Conservation (phyloP, 768 basidiomycete species). For the Psilocybe azurescens region DNA sequence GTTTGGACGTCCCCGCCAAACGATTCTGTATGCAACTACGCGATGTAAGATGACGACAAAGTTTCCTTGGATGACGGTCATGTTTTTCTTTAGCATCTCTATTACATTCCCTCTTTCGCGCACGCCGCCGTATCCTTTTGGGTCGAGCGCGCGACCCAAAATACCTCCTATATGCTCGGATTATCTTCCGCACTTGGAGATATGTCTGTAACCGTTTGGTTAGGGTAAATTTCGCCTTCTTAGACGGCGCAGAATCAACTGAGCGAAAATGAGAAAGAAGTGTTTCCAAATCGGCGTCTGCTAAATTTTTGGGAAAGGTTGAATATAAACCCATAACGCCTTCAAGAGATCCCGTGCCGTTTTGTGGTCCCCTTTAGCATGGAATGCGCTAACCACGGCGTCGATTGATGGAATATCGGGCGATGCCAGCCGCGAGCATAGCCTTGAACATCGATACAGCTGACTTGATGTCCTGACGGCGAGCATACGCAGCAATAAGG, state of each 20-base stretch:
- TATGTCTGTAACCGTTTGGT: slow-evolving; percentile 17
- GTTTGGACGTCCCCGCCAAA: too few species aligned
- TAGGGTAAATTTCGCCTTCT: slow-evolving; percentile 8
- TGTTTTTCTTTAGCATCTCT: too few species aligned
- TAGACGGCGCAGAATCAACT: slow-evolving; percentile 28
- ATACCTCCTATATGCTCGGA: slow-evolving; percentile 20
- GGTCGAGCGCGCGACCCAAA: slow-evolving; percentile 6
- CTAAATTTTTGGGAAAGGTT: slow-evolving; percentile 61
- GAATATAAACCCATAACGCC: slow-evolving; percentile 67
- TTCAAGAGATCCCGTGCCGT: slow-evolving; percentile 60
- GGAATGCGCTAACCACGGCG: slow-evolving; percentile 72
- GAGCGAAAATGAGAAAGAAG: slow-evolving; percentile 55
- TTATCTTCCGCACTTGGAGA: slow-evolving; percentile 17
- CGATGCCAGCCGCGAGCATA: slow-evolving; percentile 66
- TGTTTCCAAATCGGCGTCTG: slow-evolving; percentile 46
- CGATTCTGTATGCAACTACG: neutral
- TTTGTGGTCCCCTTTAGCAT: slow-evolving; percentile 54
- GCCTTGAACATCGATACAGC: slow-evolving; percentile 61
- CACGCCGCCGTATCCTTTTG: neutral
- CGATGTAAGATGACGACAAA: too few species aligned
- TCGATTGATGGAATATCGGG: slow-evolving; percentile 76
- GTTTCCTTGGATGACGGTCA: too few species aligned
- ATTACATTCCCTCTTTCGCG: neutral
- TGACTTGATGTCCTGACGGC: slow-evolving; percentile 55
- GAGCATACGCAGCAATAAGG: slow-evolving; percentile 73